Base-by-base conservation (phyloP, 1,284 basidiomycete species). In the Pterula multifida region DNA sequence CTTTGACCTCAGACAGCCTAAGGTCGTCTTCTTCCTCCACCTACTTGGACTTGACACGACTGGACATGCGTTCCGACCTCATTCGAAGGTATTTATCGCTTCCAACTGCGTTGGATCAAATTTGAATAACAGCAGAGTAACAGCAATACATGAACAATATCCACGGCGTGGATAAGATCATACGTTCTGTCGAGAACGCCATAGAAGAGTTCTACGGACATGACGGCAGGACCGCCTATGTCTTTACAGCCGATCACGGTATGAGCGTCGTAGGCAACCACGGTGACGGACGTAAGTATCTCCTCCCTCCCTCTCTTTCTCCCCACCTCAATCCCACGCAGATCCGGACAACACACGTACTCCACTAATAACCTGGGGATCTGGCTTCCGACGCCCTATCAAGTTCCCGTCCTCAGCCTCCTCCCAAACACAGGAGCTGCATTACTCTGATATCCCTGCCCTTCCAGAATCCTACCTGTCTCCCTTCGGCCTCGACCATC, bases 261-360 rank as follows among this genome's bases (percentile, higher is more conserved):
- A 94, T 94, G 90, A 88, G 85, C 4, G 77, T 73, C 42, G 86
- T 91, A 51, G 90, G 90, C 23, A 94, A 92, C 59, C 90, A 94
- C 55, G 90, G 90, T 2, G 90, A 94, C 58, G 90, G 90, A 25
- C 81, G 85, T 87, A 57, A 60, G 72, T 66, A 26, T 19, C 3
- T 23, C 26, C 9, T 45, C 21, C 15, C 25, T 21, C 17, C 2
- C 39, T 3, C 46, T 4, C 51, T 51, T 44, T 35, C 21, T 49
- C 24, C 44, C 19, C 25, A 49, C 23, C 49, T 44, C 49, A n/a
- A 48, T 47, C 26, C 26, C 46, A 49, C 25, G 45, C 45, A 89
- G 86, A 93, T 57, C 90, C 89, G 0, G 89, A 93, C 62, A 91
- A 86, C 57, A 92, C 90, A 3, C 78, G 87, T 21, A 93, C 90